phyloP scores from a whole-genome alignment of 495 filamentous ascomycete species.

The Hyaloscypha variabilis region DNA sequence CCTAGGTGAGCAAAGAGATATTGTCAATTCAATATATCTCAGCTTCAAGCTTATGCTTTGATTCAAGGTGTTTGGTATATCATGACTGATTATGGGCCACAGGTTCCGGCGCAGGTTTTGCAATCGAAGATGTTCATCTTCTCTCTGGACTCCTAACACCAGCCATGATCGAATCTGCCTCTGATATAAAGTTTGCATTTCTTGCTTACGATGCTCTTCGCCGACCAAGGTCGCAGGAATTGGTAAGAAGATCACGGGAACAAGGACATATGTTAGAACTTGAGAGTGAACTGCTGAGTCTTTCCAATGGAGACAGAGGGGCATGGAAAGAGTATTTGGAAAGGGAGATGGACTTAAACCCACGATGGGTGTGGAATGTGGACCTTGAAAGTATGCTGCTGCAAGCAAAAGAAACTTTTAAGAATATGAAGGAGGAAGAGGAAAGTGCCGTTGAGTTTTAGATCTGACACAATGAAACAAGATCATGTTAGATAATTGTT shows the following conservation, averaged over 20 bases:
- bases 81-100: neutral
- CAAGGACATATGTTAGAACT: neutral
- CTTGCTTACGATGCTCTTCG: neutral
- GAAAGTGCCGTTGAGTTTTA: neutral
- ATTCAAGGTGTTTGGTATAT: neutral
- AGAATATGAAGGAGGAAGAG: neutral
- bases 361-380: slow-evolving; percentile 53
- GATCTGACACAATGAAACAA: neutral
- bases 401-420: neutral
- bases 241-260: neutral
- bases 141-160: neutral
- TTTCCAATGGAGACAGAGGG: slow-evolving; percentile 35
- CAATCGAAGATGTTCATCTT: slow-evolving; percentile 11
- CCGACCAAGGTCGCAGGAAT: neutral
- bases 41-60: neutral
- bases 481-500: too few species aligned
- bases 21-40: neutral
- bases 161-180: neutral
- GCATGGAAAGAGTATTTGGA: slow-evolving; percentile 44
- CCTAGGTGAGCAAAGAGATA: neutral
- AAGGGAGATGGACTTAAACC: slow-evolving; percentile 40
- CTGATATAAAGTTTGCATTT: neutral
- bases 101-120: slow-evolving; percentile 7
- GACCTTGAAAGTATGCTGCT: slow-evolving; percentile 26
- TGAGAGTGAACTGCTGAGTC: slow-evolving; percentile 23